These are phyloP conservation scores for Yarrowia sp. DNA, from an alignment of 805 yeast genomes.

Conservation along the genomic window DNA sequence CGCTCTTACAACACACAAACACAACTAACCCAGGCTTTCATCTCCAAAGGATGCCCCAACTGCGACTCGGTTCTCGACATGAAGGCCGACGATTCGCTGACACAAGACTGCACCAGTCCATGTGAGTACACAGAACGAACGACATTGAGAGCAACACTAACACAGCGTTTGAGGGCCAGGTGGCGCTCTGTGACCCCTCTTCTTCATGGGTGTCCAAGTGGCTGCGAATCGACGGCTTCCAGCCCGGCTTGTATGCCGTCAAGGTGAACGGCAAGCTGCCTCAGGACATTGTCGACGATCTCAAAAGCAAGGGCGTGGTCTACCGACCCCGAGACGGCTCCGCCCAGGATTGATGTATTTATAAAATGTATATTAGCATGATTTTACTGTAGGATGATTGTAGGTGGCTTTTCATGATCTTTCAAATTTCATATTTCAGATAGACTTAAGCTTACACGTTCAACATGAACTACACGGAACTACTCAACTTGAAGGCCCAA, in stretches of 20 bases:
- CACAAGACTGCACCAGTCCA: slow-evolving; percentile 92
- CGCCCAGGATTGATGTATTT: slow-evolving; percentile 41
- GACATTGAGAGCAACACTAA: not conserved
- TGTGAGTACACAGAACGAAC: slow-evolving; percentile 33
- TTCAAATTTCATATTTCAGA: too few species aligned
- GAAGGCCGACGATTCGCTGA: slow-evolving; percentile 75
- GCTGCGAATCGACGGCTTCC: slow-evolving; percentile 86
- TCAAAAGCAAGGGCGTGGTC: slow-evolving; percentile 70
- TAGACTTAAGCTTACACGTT: not conserved
- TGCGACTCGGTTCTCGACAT: slow-evolving; percentile 85
- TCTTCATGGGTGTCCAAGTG: slow-evolving; percentile 92
- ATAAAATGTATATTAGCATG: not conserved
- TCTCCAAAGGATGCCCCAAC: slow-evolving; percentile 90
- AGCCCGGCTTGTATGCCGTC: slow-evolving; percentile 86
- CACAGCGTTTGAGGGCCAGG: slow-evolving; percentile 80
- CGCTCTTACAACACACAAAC: not conserved
- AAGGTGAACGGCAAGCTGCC: slow-evolving; percentile 90
- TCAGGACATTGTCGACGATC: slow-evolving; percentile 71
- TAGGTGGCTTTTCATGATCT: too few species aligned
- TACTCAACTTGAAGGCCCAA: not conserved
- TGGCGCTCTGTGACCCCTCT: slow-evolving; percentile 81
- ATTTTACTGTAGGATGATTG: not conserved
- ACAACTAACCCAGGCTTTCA: slow-evolving; percentile 53
- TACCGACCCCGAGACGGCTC: slow-evolving; percentile 94
- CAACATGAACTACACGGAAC: not conserved